These are phyloP conservation scores for Haberlea rhodopensis DNA, from an alignment of 257 asterid genomes.

Conservation along the genomic window DNA sequence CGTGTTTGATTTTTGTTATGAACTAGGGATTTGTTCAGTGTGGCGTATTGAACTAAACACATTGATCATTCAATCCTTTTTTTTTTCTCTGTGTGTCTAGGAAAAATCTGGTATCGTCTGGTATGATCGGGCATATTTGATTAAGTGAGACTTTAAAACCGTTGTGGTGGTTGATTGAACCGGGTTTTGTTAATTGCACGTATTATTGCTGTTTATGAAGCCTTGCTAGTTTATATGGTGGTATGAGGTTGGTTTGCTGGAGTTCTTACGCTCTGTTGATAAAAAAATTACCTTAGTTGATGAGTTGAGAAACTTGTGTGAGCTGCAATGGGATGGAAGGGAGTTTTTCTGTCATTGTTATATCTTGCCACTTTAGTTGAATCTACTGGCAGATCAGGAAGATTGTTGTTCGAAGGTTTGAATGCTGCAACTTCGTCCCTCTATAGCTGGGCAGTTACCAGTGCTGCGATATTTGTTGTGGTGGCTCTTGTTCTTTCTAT, in stretches of 20 bases:
- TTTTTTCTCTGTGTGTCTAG: background rate
- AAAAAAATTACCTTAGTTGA: conserved; percentile 19
- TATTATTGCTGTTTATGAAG: background rate
- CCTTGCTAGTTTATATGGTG: conserved; percentile 9
- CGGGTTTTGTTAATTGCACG: background rate
- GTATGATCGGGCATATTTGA: background rate
- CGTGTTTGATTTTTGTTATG: background rate
- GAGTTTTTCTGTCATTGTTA: conserved; percentile 37
- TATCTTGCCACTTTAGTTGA: conserved; percentile 46
- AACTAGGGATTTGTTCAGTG: background rate
- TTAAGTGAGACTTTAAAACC: conserved; percentile 1
- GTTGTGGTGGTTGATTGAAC: background rate
- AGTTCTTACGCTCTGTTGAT: conserved; percentile 11
- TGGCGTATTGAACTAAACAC: background rate
- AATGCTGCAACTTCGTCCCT: conserved; percentile 49
- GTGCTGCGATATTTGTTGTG: conserved; percentile 77
- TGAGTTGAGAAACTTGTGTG: conserved; percentile 27
- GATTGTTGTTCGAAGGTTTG: conserved; percentile 36
- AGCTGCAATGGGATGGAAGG: conserved; percentile 70
- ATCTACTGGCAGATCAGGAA: conserved; percentile 53
- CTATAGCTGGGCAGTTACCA: conserved; percentile 66
- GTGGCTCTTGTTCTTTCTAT: conserved; percentile 76
- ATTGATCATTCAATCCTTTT: background rate
- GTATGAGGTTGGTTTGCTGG: background rate
- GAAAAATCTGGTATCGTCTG: background rate